Percentiles rank a stretch among this genome's conserved stretches.
Conservation (phyloP, 371 early-diverging fungal genomes). For the Mortierella sp. region DNA sequence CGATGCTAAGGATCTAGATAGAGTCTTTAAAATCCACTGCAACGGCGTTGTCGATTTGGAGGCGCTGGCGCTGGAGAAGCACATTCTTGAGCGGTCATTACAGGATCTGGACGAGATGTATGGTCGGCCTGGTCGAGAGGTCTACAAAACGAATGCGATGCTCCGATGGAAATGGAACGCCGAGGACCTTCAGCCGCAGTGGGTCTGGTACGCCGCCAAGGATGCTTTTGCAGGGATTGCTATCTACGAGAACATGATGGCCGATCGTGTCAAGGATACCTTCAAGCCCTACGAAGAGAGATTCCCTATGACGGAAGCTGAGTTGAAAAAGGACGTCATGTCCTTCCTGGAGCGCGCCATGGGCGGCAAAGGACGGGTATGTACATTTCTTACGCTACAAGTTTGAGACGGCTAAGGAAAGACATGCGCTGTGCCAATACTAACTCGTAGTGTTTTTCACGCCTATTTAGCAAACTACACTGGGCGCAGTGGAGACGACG, state of each 20-base stretch:
- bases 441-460: neutral
- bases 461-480: slow-evolving; percentile 5
- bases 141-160: slow-evolving; percentile 40
- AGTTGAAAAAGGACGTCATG: slow-evolving; percentile 19
- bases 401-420: neutral
- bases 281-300: slow-evolving; percentile 26
- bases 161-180: slow-evolving; percentile 46
- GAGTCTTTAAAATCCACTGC: slow-evolving; percentile 19
- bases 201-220: slow-evolving; percentile 56
- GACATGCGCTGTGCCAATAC: neutral
- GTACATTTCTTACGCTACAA: neutral
- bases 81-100: slow-evolving; percentile 20
- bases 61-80: slow-evolving; percentile 20
- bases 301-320: slow-evolving; percentile 34
- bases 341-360: slow-evolving; percentile 5
- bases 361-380: slow-evolving; percentile 37
- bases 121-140: slow-evolving; percentile 45
- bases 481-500: slow-evolving; percentile 10
- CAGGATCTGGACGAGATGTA: slow-evolving; percentile 40
- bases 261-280: slow-evolving; percentile 9
- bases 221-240: slow-evolving; percentile 52
- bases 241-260: slow-evolving; percentile 44
- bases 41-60: slow-evolving; percentile 44
- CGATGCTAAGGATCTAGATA: slow-evolving; percentile 27
- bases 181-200: slow-evolving; percentile 13